A percentile compares a stretch with the other conserved stretches of the same genome.
Conservation (phyloP, 805 yeast genomes). For the Schizosaccharomyces osmophilus region DNA sequence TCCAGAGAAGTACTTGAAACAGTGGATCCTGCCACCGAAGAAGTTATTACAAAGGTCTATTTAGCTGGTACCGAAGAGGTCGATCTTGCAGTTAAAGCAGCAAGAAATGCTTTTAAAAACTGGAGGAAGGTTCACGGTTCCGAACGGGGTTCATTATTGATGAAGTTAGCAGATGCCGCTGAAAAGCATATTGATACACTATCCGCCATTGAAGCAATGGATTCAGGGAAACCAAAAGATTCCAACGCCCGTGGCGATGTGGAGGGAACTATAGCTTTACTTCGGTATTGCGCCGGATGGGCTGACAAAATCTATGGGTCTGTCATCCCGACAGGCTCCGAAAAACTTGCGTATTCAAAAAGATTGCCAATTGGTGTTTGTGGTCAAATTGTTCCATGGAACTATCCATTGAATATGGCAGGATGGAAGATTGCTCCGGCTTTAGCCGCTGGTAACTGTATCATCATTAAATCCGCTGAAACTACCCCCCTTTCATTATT, state of each 20-base stretch:
- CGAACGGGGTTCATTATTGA: conserved; percentile 35
- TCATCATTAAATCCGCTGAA: conserved; percentile 77
- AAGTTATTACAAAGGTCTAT: conserved; percentile 39
- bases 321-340: conserved; percentile 44
- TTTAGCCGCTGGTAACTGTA: conserved; percentile 68
- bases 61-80: conserved; percentile 61
- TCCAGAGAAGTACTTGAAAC: conserved; percentile 36
- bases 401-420: conserved; percentile 81
- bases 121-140: conserved; percentile 55
- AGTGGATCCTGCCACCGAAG: conserved; percentile 21
- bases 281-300: conserved; percentile 75
- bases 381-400: conserved; percentile 93
- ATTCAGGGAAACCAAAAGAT: conserved; percentile 60
- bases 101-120: conserved; percentile 45
- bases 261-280: conserved; percentile 36
- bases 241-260: conserved; percentile 41
- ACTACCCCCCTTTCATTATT: conserved; percentile 76
- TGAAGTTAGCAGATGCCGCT: conserved; percentile 52
- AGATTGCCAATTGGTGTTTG: conserved; percentile 87
- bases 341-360: conserved; percentile 53
- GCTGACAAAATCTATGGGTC: conserved; percentile 70
- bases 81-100: conserved; percentile 72
- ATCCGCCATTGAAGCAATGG: conserved; percentile 62
- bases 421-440: conserved; percentile 91
- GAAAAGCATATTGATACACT: conserved; percentile 48